These are phyloP conservation scores for Cercospora sp. DNA, from an alignment of 2,329 filamentous ascomycete species.

Conservation along the genomic window DNA sequence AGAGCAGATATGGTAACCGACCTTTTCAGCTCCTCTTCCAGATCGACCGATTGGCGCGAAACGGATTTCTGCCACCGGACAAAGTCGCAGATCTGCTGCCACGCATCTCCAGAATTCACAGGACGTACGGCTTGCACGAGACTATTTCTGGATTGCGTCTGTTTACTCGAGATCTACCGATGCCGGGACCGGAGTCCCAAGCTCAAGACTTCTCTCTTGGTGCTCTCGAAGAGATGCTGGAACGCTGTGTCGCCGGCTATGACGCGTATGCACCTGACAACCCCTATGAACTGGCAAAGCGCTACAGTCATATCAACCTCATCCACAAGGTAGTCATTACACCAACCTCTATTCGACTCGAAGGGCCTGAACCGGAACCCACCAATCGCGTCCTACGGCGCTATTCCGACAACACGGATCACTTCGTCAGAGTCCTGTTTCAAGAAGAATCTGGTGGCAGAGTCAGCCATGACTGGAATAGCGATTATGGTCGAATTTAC, in stretches of 20 bases:
- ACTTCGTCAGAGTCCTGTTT: slow-evolving; percentile 71
- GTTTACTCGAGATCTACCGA: slow-evolving; percentile 54
- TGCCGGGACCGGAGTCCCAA: slow-evolving; percentile 54
- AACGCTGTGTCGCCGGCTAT: slow-evolving; percentile 46
- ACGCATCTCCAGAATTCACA: slow-evolving; percentile 42
- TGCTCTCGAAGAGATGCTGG: slow-evolving; percentile 45
- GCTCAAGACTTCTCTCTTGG: slow-evolving; percentile 44
- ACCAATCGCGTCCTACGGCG: slow-evolving; percentile 72
- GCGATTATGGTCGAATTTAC: slow-evolving; percentile 54
- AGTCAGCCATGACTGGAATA: slow-evolving; percentile 57
- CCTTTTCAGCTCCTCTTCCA: slow-evolving; percentile 62
- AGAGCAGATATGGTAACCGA: slow-evolving; percentile 35
- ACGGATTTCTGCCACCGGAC: slow-evolving; percentile 61
- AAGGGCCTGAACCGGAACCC: slow-evolving; percentile 58
- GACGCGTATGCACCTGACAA: slow-evolving; percentile 29
- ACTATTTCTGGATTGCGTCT: slow-evolving; percentile 53
- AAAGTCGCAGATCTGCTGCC: slow-evolving; percentile 52
- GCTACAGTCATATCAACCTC: slow-evolving; percentile 38
- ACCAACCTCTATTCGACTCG: slow-evolving; percentile 44
- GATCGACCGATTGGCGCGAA: slow-evolving; percentile 62
- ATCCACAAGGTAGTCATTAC: slow-evolving; percentile 43
- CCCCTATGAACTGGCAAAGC: slow-evolving; percentile 37
- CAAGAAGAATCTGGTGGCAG: slow-evolving; percentile 70
- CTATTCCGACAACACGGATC: slow-evolving; percentile 59
- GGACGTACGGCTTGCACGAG: slow-evolving; percentile 31